Evolutionary conservation across 2,329 filamentous ascomycete species (phyloP).

Genomic region (Pseudocercospora ulei): DNA sequence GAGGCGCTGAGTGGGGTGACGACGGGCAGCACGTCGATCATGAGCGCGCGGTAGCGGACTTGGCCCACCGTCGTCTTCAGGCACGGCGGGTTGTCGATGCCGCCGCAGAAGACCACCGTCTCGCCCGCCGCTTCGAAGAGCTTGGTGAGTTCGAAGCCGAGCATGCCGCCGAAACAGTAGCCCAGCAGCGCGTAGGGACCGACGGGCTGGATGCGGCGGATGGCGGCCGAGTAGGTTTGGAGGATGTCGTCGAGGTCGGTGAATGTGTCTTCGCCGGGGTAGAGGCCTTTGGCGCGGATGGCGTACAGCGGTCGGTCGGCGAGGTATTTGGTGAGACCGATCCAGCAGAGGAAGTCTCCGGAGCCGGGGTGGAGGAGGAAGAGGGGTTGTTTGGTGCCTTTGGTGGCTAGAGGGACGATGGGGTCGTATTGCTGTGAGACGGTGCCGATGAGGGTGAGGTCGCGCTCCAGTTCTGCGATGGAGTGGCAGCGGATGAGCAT

Average conservation of each 20-base stretch:
- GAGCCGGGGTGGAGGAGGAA: constrained; percentile 37
- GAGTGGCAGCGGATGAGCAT: constrained; percentile 20
- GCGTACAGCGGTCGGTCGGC: constrained; percentile 42
- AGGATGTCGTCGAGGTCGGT: constrained; percentile 37
- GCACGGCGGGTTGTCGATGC: constrained; percentile 44
- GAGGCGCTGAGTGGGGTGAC: constrained; percentile 18
- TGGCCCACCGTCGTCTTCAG: constrained; percentile 33
- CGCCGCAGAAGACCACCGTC: constrained; percentile 39
- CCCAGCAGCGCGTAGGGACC: constrained; percentile 48
- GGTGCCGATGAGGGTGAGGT: constrained; percentile 18
- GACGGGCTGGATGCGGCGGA: constrained; percentile 39
- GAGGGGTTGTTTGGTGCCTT: constrained; percentile 29
- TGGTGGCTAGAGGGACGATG: constrained; percentile 29
- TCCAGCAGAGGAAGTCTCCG: constrained; percentile 37
- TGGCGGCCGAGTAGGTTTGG: constrained; percentile 36
- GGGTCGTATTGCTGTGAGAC: constrained; percentile 29
- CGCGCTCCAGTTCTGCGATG: constrained; percentile 16
- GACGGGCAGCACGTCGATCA: constrained; percentile 21
- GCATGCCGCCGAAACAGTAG: constrained; percentile 45
- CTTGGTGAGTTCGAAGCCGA: constrained; percentile 47
- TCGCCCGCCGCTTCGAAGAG: constrained; percentile 33
- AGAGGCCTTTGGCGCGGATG: constrained; percentile 40
- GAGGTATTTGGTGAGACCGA: constrained; percentile 36
- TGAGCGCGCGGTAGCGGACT: constrained; percentile 18
- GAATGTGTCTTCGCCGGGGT: constrained; percentile 37